Percentiles rank a stretch among this genome's conserved stretches.
phyloP scores from a whole-genome alignment of 75 land plant genomes.

The Pinus tabuliformis region DNA sequence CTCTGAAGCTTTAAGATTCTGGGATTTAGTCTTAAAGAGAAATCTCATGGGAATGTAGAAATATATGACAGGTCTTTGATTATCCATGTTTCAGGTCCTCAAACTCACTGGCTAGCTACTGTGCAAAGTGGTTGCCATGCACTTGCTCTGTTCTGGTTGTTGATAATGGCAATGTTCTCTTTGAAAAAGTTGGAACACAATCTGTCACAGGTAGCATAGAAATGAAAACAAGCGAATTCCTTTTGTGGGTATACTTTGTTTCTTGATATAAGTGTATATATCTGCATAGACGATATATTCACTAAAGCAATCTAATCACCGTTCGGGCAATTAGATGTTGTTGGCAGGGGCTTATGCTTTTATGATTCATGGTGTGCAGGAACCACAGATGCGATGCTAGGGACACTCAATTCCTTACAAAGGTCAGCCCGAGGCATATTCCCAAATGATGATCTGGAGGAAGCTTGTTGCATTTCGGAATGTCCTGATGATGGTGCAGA shows the following conservation, averaged over 20 bases:
- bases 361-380: slow-evolving; percentile 2
- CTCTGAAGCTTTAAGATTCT: neutral
- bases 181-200: slow-evolving; percentile 38
- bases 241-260: neutral
- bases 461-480: neutral
- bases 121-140: slow-evolving; percentile 54
- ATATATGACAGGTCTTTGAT: slow-evolving; percentile 10
- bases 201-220: neutral
- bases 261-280: neutral
- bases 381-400: neutral
- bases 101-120: slow-evolving; percentile 66
- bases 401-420: neutral
- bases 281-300: neutral
- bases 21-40: neutral
- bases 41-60: neutral
- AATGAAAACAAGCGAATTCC: neutral
- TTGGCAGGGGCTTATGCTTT: neutral
- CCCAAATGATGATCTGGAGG: neutral
- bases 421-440: no score
- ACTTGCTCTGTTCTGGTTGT: slow-evolving; percentile 61
- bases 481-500: neutral
- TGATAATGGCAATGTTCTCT: slow-evolving; percentile 64
- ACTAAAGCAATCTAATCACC: neutral
- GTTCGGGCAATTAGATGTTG: neutral
- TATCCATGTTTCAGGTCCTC: slow-evolving; percentile 38